These are phyloP conservation scores for Ambrosia trifida DNA, from an alignment of 129 eudicot genomes.

Conservation along the genomic window DNA sequence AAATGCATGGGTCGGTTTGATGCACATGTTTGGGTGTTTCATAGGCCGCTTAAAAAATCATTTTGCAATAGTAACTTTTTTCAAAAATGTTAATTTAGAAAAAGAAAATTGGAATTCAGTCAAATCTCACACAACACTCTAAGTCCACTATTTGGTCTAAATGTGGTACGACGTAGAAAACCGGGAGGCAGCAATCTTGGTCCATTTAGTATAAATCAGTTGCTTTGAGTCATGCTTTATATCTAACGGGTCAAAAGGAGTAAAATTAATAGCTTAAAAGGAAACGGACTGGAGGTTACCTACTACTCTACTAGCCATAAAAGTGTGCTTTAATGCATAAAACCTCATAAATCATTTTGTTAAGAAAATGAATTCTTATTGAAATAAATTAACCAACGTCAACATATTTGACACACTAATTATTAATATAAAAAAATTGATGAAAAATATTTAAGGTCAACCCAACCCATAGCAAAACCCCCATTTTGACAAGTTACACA, in stretches of 20 bases:
- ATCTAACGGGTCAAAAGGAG: background rate
- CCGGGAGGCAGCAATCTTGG: background rate
- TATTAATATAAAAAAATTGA: background rate
- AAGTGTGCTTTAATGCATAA: background rate
- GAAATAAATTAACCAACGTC: background rate
- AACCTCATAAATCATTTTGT: background rate
- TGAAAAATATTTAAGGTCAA: background rate
- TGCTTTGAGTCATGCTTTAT: background rate
- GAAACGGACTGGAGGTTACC: background rate
- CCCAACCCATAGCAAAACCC: background rate
- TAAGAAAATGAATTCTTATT: background rate
- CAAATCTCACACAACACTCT: background rate
- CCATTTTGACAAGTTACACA: background rate
- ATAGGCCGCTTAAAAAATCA: background rate
- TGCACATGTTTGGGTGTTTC: background rate
- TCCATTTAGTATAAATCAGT: background rate
- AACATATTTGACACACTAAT: background rate
- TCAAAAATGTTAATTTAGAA: background rate
- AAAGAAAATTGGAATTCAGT: background rate
- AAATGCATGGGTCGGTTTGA: background rate
- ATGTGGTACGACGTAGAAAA: constrained; percentile 12
- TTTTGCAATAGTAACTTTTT: background rate
- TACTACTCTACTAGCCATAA: background rate
- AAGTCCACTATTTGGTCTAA: constrained; percentile 5
- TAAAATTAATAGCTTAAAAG: background rate